Base-by-base conservation (phyloP, 306 rosid species). In the Prunus mume region DNA sequence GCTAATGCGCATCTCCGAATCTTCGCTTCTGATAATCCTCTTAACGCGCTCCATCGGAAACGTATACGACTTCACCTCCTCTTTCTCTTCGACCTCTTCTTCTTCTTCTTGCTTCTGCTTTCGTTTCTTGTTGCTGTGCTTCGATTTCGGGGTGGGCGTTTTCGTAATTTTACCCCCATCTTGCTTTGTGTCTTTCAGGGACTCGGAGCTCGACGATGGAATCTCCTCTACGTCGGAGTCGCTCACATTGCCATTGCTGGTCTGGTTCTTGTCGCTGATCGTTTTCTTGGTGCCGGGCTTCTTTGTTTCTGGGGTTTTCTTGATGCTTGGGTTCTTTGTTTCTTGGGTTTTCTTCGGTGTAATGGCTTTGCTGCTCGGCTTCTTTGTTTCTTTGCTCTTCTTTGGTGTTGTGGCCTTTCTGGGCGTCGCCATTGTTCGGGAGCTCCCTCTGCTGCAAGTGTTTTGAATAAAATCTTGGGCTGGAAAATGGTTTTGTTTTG, bases 11-110 rank as follows among this genome's bases (percentile, higher is more conserved):
- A 84, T 45, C 55, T 85, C 90, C 27, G 80, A 79, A 68, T 85
- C 87, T 69, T 87, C 93, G 43, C 83, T 83, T 77, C 85, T 91
- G 9, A 85, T 30, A 19, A 95, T 85, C 47, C 86, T 92, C 80
- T 83, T 80, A 20, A 95, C 80, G 27, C 98, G 96, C 69, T 86
- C 86, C 93, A 95, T 89, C 13, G 97, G 98, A 34, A 95, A 89
- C 13, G 55, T 85, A 20, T 76, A 68, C 73, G 77, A 52, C 66
- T 83, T 89, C 60, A 74, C 85, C 15, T 82, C 91, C 60, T 75
- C 93, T 24, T 71, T 72, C 81, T 49, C 75, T 0, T 70, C 52
- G 10, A 18, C 76, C 55, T 76, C 85, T 18, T 71, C 83, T 3
- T 71, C 83, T 3, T 67, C 73, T 1, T 74, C 52, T 73, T 79